Conservation (phyloP, 768 basidiomycete species). For the Suillus fuscotomentosus region DNA sequence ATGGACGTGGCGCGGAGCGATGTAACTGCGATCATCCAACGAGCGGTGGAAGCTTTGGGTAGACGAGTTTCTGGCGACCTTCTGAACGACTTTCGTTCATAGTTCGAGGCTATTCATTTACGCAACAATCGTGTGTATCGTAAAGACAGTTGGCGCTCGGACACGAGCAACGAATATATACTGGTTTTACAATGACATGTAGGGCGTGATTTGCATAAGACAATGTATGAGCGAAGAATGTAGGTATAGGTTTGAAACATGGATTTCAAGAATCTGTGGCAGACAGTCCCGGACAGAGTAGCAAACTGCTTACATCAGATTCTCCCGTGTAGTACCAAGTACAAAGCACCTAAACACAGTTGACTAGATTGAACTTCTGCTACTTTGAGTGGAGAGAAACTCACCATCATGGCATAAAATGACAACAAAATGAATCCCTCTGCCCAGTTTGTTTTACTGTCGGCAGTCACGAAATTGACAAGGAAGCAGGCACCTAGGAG, state of each 20-base stretch:
- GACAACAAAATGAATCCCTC: conserved; percentile 66
- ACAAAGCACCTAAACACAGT: conserved; percentile 47
- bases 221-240: neutral
- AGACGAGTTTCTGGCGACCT: conserved; percentile 45
- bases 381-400: conserved; percentile 16
- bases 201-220: neutral
- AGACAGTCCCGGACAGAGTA: conserved; percentile 25
- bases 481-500: conserved; percentile 69
- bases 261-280: conserved; percentile 20
- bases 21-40: conserved; percentile 54
- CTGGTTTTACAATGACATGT: neutral
- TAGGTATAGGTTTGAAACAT: conserved; percentile 10
- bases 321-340: conserved; percentile 70
- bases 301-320: conserved; percentile 48
- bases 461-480: conserved; percentile 79
- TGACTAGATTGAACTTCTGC: neutral
- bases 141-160: neutral
- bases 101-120: no score
- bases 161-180: neutral
- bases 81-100: conserved; percentile 16
- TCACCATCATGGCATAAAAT: conserved; percentile 67
- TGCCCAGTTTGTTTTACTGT: conserved; percentile 78
- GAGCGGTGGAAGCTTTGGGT: conserved; percentile 52
- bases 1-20: conserved; percentile 45
- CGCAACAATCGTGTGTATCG: no score